phyloP scores from a whole-genome alignment of 2,329 filamentous ascomycete species.

The Huntiella savannae region DNA sequence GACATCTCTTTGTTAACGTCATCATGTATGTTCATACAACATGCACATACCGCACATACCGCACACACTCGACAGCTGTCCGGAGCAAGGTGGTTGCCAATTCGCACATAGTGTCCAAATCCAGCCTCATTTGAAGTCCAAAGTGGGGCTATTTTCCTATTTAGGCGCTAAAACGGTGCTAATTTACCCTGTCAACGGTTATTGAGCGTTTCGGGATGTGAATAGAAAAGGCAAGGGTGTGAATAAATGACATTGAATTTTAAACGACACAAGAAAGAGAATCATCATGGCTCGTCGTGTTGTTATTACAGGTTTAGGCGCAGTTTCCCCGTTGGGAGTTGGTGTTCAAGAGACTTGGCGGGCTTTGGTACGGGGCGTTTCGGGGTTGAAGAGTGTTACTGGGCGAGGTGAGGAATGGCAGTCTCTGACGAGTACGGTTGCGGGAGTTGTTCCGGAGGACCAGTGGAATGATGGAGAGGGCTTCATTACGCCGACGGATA shows the following conservation, averaged over 20 bases:
- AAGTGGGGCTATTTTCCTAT: not conserved
- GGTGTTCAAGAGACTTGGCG: constrained; percentile 63
- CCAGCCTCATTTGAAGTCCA: not conserved
- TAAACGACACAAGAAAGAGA: no score
- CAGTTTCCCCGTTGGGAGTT: constrained; percentile 66
- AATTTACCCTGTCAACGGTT: not conserved
- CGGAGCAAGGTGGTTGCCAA: not conserved
- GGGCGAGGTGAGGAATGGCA: constrained; percentile 44
- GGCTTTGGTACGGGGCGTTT: constrained; percentile 59
- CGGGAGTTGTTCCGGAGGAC: constrained; percentile 53
- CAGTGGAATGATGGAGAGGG: constrained; percentile 35
- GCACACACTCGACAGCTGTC: no score
- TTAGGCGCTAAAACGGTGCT: not conserved
- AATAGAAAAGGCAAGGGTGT: no score
- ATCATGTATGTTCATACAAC: no score
- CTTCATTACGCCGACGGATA: constrained; percentile 28
- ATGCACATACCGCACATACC: no score
- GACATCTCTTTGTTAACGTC: no score
- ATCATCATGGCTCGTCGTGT: constrained; percentile 36
- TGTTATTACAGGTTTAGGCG: constrained; percentile 67
- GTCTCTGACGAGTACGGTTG: constrained; percentile 65
- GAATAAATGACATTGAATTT: no score
- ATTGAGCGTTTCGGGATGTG: no score
- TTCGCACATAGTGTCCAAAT: not conserved
- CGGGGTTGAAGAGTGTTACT: constrained; percentile 59